Evolutionary conservation across 2,329 filamentous ascomycete species (phyloP).

Genomic region (Penicillium sp.): DNA sequence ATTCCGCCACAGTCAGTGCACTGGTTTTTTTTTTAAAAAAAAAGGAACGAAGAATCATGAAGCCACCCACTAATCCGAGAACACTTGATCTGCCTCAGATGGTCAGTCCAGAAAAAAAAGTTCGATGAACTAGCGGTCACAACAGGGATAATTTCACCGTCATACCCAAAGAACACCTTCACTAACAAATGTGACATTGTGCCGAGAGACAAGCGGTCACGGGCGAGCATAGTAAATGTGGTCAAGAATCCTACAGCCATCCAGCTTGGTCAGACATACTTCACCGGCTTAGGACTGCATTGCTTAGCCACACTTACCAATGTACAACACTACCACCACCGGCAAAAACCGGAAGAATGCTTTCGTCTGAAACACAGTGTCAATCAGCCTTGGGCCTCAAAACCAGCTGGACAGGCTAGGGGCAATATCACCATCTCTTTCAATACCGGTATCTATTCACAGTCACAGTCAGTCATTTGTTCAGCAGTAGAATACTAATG

Average conservation of each 20-base stretch:
- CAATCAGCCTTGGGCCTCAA: constrained; percentile 29
- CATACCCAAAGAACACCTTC: constrained; percentile 62
- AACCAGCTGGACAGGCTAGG: not conserved
- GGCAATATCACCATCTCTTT: constrained; percentile 72
- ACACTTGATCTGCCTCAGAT: constrained; percentile 49
- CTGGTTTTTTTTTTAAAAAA: constrained; percentile 6
- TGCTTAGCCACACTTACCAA: constrained; percentile 52
- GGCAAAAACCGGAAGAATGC: constrained; percentile 83
- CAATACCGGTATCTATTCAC: constrained; percentile 70
- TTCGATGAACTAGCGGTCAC: constrained; percentile 8
- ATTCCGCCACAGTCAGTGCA: constrained; percentile 40
- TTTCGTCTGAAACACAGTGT: constrained; percentile 56
- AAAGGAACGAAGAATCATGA: not conserved
- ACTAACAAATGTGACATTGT: constrained; percentile 62
- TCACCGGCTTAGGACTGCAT: constrained; percentile 9
- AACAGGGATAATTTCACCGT: constrained; percentile 24
- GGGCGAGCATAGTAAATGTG: constrained; percentile 64
- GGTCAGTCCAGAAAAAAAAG: constrained; percentile 21
- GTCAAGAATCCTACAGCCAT: constrained; percentile 69
- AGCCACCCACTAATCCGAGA: constrained; percentile 57
- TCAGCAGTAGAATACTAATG: not conserved
- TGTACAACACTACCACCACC: constrained; percentile 75
- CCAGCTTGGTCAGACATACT: constrained; percentile 4
- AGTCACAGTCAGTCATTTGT: constrained; percentile 18
- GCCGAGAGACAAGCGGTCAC: constrained; percentile 54